Percentiles rank a stretch among this genome's conserved stretches.
phyloP scores from a whole-genome alignment of 2,329 filamentous ascomycete genomes.

The Fusarium sterilihyphosum region DNA sequence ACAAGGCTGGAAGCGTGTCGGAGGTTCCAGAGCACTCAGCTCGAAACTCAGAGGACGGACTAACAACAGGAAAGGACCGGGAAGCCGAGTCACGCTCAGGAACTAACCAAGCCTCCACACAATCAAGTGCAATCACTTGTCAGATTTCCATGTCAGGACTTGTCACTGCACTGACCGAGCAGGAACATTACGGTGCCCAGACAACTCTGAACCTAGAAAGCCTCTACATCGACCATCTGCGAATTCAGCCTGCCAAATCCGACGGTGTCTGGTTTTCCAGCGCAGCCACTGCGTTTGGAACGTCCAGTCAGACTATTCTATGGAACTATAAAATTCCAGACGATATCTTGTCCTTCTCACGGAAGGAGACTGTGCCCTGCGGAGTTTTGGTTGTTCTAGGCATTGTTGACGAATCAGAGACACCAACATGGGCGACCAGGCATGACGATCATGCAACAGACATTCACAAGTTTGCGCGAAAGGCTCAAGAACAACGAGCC shows the following conservation, averaged over 20 bases:
- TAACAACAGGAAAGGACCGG: not conserved
- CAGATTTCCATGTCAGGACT: slow-evolving; percentile 61
- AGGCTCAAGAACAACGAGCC: slow-evolving; percentile 52
- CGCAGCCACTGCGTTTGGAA: slow-evolving; percentile 64
- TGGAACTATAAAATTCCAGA: slow-evolving; percentile 70
- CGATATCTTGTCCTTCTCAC: slow-evolving; percentile 60
- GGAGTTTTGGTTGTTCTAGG: slow-evolving; percentile 66
- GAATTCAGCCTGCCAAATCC: slow-evolving; percentile 46
- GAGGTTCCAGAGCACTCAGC: not conserved
- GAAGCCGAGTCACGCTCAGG: slow-evolving; percentile 41
- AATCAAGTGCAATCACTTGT: slow-evolving; percentile 54
- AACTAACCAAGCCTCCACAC: slow-evolving; percentile 43
- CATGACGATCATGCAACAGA: slow-evolving; percentile 50
- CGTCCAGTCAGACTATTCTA: slow-evolving; percentile 63
- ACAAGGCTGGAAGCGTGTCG: not conserved
- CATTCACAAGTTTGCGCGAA: slow-evolving; percentile 47
- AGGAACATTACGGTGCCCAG: slow-evolving; percentile 36
- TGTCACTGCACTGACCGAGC: slow-evolving; percentile 55
- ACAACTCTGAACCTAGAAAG: slow-evolving; percentile 46
- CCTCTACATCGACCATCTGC: slow-evolving; percentile 60
- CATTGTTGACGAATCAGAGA: slow-evolving; percentile 59
- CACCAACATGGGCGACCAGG: slow-evolving; percentile 64
- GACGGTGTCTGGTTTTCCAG: slow-evolving; percentile 67
- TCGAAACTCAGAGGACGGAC: not conserved
- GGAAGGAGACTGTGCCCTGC: slow-evolving; percentile 65